phyloP scores from a whole-genome alignment of 768 basidiomycete species.

The Tulasnella sp. region DNA sequence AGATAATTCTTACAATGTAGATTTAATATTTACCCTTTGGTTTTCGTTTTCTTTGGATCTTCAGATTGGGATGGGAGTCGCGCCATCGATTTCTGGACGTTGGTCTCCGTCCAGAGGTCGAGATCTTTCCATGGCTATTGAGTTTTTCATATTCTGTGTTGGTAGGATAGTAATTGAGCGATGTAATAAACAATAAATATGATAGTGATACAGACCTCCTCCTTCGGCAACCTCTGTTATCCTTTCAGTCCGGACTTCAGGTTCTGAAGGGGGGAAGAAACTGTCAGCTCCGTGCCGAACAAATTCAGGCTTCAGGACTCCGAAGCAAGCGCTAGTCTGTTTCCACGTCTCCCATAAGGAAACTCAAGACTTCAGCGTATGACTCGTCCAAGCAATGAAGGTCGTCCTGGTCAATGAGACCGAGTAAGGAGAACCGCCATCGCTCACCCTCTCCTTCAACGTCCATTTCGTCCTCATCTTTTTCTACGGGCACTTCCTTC shows the following conservation, averaged over 20 bases:
- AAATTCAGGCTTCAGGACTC: not conserved
- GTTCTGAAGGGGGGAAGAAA: not conserved
- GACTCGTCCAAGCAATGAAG: not conserved
- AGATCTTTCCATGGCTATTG: not conserved
- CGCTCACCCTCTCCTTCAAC: not conserved
- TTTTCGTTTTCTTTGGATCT: not conserved
- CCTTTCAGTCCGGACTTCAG: not conserved
- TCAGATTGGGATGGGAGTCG: not conserved
- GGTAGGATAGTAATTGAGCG: not conserved
- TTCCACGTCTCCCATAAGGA: not conserved
- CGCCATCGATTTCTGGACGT: not conserved
- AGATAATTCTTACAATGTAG: not conserved
- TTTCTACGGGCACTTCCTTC: too few relatives aligned
- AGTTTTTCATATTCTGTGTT: not conserved
- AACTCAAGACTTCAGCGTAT: not conserved
- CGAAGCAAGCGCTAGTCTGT: not conserved
- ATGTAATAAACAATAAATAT: not conserved
- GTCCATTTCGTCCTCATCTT: not conserved
- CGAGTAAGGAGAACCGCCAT: not conserved
- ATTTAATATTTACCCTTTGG: not conserved
- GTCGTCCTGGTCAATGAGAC: not conserved
- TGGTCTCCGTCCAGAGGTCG: not conserved
- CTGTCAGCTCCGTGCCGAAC: not conserved
- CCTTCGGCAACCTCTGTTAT: not conserved
- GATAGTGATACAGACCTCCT: not conserved